Evolutionary conservation across 345 rosid genomes (phyloP), one percentile per base, ranked within the genome.

Genomic region (Rhodamnia argentea): DNA sequence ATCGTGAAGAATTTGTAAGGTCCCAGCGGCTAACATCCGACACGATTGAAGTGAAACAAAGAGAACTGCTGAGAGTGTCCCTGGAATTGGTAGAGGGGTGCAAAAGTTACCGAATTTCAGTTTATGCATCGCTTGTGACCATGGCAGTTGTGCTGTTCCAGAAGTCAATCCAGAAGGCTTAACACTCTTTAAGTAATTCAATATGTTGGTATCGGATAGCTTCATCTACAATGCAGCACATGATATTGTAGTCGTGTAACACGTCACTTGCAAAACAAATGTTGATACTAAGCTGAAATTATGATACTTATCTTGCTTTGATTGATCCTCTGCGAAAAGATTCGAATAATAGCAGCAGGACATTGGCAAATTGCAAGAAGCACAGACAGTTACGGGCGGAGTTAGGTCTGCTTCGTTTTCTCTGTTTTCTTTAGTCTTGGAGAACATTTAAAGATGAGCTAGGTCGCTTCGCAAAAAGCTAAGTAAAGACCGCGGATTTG

Each of bases 91-190:
- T 3, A 94, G 92, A 86, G 95, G 94, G 59, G 96, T 94, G 86
- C 96, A 90, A 82, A 95, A 90, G 91, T 74, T 93, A 58, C 98
- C 99, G 15, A 93, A 86, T 37, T 89, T 92, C 98, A 4, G 86
- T 96, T 60, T 94, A 93, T 76, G 98, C 98, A 76, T 94, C 96
- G 47, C 93, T 96, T 18, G 96, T 95, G 74, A 96, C 95, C 56
- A 95, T 94, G 82, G 96, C 94, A 6, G 90, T 92, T 23, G 90
- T 93, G 50, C 86, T 93, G 96, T 88, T 94, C 87, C 95, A 91
- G 83, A 91, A 82, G 83, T 55, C 94, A 2, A 56, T 83, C 16
- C 89, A 53, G 52, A 89, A 85, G 37, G 62, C n/a, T 6, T 83
- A 54, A 83, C 47, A 70, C 4, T 70, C 13, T n/a, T n/a, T 0